Base-by-base conservation (phyloP, 2,329 filamentous ascomycete genomes). In the Penicillium sp. region DNA sequence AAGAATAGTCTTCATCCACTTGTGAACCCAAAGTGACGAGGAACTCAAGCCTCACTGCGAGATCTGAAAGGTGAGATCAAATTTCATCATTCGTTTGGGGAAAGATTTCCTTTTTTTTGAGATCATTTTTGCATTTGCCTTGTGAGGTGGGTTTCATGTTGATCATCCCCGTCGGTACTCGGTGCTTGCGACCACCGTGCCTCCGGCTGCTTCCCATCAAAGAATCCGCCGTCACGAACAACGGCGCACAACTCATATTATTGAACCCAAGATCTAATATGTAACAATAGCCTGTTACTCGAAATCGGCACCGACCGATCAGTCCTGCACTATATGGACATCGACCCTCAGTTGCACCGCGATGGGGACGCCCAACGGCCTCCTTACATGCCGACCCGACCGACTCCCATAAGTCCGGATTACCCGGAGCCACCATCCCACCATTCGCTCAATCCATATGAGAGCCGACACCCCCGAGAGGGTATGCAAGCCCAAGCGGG, bases 291-390 rank as follows among this genome's bases (percentile, higher is more conserved):
- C 6, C 5, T 42, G 6, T 16, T 48, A 13, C 3, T 11, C 13
- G 18, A 43, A 8, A 34, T 10, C 11, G 21, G n/a, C 21, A 18
- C 16, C 13, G 21, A 3, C 13, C 24, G 18, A 39, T 29, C 4
- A 34, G 24, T 10, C 38, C 42, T 50, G 29, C 45, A 53, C 48
- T 40, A 50, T 31, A 71, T 71, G 67, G 68, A 72, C 57, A 65
- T 68, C 54, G 71, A 72, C 63, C 69, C 69, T 48, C 70, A 67
- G 45, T 60, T 71, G 46, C 68, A 61, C 36, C 56, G 55, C 46
- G 58, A 65, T 45, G 47, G 55, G 31, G 45, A 53, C 27, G 10
- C 24, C 31, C 36, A 51, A 43, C 60, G 59, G 55, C 34, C 31
- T 21, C 47, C 52, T 13, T 56, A 54, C 45, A 39, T 50, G 29